Base-by-base conservation (phyloP, 306 rosid species). In the Ormosia semicastrata region DNA sequence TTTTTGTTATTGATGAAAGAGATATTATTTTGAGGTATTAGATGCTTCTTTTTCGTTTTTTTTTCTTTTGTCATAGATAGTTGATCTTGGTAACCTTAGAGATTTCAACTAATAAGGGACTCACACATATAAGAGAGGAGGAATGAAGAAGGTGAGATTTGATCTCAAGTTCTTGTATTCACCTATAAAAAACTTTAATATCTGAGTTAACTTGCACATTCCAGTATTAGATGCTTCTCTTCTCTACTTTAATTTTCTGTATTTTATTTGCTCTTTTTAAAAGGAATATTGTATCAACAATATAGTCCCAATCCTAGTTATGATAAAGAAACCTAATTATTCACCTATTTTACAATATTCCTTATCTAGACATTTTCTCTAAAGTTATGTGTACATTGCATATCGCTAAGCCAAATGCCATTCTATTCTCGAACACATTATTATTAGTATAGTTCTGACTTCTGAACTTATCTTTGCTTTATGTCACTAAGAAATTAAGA, bases 341-440 rank as follows among this genome's bases (percentile, higher is more conserved):
- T 83, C 85, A 86, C 89, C 87, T 86, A 83, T 82, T 84, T 75
- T 57, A 36, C 73, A 49, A 84, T 79, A 79, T 79, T 74, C 78
- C 73, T 72, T 66, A 15, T 63, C 33, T 65, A 78, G 43, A 39
- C 71, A 79, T 84, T 79, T 78, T 60, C 69, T 53, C 14, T n/a
- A 66, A 83, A 83, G 73, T 11, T 59, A 17, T 76, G 56, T 43
- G 36, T 71, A 12, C 79, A 41, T 52, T 77, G 79, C 78, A 60
- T 54, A 54, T 78, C 33, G 56, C 41, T 80, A n/a, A 59, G 32
- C 64, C 62, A 71, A 69, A 72, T 83, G 71, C 70, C 60, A 52
- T 77, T 83, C 52, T 63, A 66, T 71, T 40, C 39, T 77, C 0
- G 13, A 79, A 66, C 43, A 39, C 29, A 50, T 68, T 33, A 15